phyloP scores from a whole-genome alignment of 106 monocot genomes.

The Dactylorhiza incarnata region DNA sequence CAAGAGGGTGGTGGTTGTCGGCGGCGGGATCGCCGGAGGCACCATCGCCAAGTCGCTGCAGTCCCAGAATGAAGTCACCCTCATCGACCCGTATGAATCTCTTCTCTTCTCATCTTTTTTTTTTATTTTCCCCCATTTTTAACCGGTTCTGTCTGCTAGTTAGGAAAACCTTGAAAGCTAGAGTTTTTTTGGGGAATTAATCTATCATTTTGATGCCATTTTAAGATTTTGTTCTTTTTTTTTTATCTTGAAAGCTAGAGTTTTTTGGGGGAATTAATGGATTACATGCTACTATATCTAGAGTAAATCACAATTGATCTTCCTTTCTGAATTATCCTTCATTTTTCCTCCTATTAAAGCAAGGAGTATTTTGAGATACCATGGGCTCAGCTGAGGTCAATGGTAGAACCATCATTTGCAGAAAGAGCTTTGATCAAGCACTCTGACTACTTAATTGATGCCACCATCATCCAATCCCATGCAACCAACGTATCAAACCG shows the following conservation, averaged over 20 bases:
- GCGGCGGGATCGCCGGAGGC: slow-evolving; percentile 49
- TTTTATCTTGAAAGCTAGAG: no score
- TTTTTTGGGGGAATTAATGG: no score
- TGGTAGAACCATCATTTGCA: slow-evolving; percentile 41
- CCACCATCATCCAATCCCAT: slow-evolving; percentile 17
- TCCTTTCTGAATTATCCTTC: no score
- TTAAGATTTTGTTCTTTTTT: no score
- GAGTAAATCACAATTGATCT: no score
- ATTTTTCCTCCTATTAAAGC: slow-evolving; percentile 6
- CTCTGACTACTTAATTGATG: slow-evolving; percentile 31
- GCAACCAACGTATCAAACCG: slow-evolving; percentile 30
- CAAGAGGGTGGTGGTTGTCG: slow-evolving; percentile 45
- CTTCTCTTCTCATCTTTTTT: not conserved
- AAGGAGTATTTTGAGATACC: slow-evolving; percentile 66
- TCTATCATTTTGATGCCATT: no score
- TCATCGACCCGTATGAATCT: slow-evolving; percentile 43
- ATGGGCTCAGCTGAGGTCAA: slow-evolving; percentile 58
- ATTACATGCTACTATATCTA: no score
- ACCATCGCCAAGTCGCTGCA: slow-evolving; percentile 35
- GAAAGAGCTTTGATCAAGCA: slow-evolving; percentile 41
- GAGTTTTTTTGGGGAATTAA: no score
- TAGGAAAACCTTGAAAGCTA: no score
- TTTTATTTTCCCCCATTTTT: no score
- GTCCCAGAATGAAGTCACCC: slow-evolving; percentile 26
- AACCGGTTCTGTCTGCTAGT: no score